Percentiles rank a stretch among this genome's conserved stretches.
Evolutionary conservation across 495 filamentous ascomycete genomes (phyloP).

Genomic region (Patellaria atrata): DNA sequence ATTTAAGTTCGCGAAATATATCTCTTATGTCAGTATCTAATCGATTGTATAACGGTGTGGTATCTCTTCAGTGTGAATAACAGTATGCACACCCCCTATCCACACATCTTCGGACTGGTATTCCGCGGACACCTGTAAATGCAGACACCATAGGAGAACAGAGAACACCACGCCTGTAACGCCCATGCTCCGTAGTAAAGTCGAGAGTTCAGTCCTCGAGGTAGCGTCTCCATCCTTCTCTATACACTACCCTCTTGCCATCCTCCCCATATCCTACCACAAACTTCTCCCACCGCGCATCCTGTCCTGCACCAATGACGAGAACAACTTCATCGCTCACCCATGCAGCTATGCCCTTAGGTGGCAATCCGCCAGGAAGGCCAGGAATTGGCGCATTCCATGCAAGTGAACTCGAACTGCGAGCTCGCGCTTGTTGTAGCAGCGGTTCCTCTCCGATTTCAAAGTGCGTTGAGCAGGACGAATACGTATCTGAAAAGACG

Average conservation of each 20-base stretch:
- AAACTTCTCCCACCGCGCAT: constrained; percentile 78
- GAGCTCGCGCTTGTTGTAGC: constrained; percentile 11
- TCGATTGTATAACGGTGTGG: no score
- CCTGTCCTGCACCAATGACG: constrained; percentile 67
- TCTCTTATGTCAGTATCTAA: no score
- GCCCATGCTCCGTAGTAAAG: no score
- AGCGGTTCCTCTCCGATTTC: constrained; percentile 58
- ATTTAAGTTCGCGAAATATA: no score
- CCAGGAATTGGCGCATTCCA: constrained; percentile 23
- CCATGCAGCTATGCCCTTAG: constrained; percentile 70
- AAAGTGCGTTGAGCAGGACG: constrained; percentile 57
- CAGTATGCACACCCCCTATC: no score
- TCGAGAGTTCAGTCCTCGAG: constrained; percentile 28
- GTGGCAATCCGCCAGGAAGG: constrained; percentile 39
- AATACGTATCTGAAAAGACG: constrained; percentile 74
- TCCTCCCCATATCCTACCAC: constrained; percentile 47
- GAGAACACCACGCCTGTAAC: no score
- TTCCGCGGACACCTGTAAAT: no score
- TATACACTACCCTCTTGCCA: constrained; percentile 43
- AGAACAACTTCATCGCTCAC: constrained; percentile 49
- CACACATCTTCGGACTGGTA: no score
- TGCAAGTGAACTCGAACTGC: constrained; percentile 8
- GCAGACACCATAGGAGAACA: no score
- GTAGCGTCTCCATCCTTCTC: constrained; percentile 76
- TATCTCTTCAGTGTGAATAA: no score